phyloP scores from a whole-genome alignment of 140 eudicot genomes.

The Cichorium intybus region DNA sequence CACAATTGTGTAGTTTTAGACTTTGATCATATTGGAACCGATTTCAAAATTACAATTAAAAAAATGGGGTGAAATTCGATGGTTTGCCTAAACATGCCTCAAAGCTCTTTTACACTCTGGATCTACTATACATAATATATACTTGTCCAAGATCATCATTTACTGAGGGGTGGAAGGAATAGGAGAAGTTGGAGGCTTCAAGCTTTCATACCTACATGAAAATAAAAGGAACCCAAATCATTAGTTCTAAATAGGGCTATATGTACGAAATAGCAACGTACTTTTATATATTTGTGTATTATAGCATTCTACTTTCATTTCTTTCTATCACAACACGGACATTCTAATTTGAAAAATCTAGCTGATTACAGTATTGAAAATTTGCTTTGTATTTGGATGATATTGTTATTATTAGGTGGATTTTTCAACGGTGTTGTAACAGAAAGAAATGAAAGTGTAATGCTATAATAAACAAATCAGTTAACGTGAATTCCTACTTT shows the following conservation, averaged over 20 bases:
- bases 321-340: no score
- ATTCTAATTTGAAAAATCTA: no score
- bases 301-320: no score
- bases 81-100: slow-evolving; percentile 40
- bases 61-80: slow-evolving; percentile 33
- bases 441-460: no score
- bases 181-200: slow-evolving; percentile 88
- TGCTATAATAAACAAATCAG: no score
- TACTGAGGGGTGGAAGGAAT: slow-evolving; percentile 44
- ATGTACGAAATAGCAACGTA: no score
- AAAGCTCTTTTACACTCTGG: slow-evolving; percentile 32
- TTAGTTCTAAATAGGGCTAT: slow-evolving; percentile 6
- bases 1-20: not conserved
- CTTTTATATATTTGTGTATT: no score
- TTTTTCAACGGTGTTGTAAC: no score
- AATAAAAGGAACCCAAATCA: not conserved
- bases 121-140: slow-evolving; percentile 28
- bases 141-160: slow-evolving; percentile 15
- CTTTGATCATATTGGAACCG: slow-evolving; percentile 9
- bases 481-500: no score
- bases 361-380: no score
- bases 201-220: slow-evolving; percentile 62
- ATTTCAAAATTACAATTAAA: slow-evolving; percentile 27
- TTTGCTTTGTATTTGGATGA: no score
- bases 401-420: no score